phyloP scores from a whole-genome alignment of 495 filamentous ascomycete species.

The Penicillium crystallinum region DNA sequence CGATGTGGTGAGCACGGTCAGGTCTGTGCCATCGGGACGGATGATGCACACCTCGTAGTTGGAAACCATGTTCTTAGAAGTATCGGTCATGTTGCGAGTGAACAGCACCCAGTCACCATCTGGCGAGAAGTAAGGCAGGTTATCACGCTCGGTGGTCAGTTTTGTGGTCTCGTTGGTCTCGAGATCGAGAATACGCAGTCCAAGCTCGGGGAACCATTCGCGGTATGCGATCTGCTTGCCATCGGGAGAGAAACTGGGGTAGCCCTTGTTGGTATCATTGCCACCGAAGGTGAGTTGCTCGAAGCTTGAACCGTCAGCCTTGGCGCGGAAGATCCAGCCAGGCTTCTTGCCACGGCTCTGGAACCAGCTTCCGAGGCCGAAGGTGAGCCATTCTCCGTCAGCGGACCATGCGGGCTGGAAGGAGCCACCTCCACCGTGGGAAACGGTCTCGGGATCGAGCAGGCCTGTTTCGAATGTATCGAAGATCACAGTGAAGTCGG shows the following conservation, averaged over 20 bases:
- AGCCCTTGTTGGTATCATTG: slow-evolving; percentile 24
- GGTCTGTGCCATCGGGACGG: slow-evolving; percentile 29
- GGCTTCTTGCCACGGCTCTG: slow-evolving; percentile 13
- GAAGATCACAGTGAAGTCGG: slow-evolving; percentile 1
- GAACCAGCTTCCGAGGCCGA: slow-evolving; percentile 31
- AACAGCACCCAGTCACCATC: slow-evolving; percentile 27
- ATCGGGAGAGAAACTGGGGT: slow-evolving; percentile 27
- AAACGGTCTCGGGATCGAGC: slow-evolving; percentile 6
- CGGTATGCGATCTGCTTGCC: slow-evolving; percentile 27
- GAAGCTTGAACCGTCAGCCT: slow-evolving; percentile 19
- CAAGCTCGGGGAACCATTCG: slow-evolving; percentile 21
- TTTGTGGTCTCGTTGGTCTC: slow-evolving; percentile 17
- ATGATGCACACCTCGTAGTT: slow-evolving; percentile 39
- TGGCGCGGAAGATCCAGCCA: slow-evolving; percentile 20
- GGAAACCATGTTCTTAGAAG: neutral
- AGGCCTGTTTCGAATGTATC: neutral
- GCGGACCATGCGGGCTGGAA: slow-evolving; percentile 28
- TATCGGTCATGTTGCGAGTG: slow-evolving; percentile 23
- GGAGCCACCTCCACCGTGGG: slow-evolving; percentile 17
- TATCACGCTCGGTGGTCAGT: slow-evolving; percentile 28
- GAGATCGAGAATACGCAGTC: slow-evolving; percentile 27
- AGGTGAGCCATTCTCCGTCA: slow-evolving; percentile 25
- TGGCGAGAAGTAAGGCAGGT: slow-evolving; percentile 29
- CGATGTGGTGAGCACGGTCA: slow-evolving; percentile 27
- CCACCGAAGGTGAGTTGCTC: slow-evolving; percentile 13